phyloP scores from a whole-genome alignment of 2,329 filamentous ascomycete genomes.

The Parascedosporium putredinis region DNA sequence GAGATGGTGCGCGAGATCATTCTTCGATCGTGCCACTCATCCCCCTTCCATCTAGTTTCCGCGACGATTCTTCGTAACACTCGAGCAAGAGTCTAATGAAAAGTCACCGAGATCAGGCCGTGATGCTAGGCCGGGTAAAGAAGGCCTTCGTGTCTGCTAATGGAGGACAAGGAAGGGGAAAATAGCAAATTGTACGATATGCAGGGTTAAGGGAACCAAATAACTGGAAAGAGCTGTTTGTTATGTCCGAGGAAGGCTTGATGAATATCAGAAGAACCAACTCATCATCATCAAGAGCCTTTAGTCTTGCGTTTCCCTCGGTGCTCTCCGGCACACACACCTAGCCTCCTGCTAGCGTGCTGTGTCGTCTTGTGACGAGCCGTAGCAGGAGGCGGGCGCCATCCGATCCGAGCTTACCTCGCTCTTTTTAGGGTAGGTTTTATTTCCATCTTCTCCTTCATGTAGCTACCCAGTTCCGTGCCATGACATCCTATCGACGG shows the following conservation, averaged over 20 bases:
- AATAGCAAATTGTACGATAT: neutral
- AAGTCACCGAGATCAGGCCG: neutral
- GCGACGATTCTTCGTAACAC: no score
- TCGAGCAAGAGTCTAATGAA: no score
- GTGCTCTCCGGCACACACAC: neutral
- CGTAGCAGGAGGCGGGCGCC: neutral
- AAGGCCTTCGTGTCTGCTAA: neutral
- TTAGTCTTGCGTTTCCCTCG: no score
- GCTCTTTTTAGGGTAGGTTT: no score
- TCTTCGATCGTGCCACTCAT: no score
- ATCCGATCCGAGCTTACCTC: neutral
- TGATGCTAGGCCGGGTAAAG: neutral
- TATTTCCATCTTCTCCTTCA: neutral
- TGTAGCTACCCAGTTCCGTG: no score
- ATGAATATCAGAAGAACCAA: no score
- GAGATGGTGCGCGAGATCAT: no score
- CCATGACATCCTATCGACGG: no score
- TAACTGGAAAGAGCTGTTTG: neutral
- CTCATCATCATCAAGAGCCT: no score
- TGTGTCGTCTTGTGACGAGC: neutral
- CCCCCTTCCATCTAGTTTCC: no score
- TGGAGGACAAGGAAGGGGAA: slow-evolving; percentile 1
- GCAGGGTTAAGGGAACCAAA: neutral
- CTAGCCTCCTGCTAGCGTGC: neutral
- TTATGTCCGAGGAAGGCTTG: no score